A percentile compares a stretch with the other conserved stretches of the same genome.
Evolutionary conservation across 768 basidiomycete genomes (phyloP).

Genomic region (Fibroporia radiculosa): DNA sequence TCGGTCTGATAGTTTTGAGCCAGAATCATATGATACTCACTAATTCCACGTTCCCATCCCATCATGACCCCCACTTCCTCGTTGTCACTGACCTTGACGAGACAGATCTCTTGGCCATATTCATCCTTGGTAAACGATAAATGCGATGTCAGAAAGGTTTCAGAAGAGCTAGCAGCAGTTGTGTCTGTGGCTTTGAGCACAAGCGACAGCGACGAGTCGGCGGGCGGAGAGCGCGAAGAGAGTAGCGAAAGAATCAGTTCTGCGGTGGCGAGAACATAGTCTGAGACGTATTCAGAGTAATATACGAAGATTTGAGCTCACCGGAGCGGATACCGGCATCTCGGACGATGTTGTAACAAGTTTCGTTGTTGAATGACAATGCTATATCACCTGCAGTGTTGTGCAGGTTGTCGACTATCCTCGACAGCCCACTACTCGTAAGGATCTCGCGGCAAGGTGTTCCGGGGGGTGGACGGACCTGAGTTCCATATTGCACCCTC

Average conservation of each 20-base stretch:
- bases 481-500: conserved; percentile 90
- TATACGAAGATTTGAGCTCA: conserved; percentile 27
- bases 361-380: conserved; percentile 71
- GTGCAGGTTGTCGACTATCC: conserved; percentile 63
- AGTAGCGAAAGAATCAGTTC: conserved; percentile 68
- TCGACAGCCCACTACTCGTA: not conserved
- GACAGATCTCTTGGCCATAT: conserved; percentile 76
- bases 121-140: conserved; percentile 64
- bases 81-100: conserved; percentile 48
- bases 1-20: conserved; percentile 9
- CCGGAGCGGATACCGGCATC: conserved; percentile 91
- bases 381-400: conserved; percentile 89
- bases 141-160: conserved; percentile 62
- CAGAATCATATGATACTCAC: conserved; percentile 27
- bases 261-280: conserved; percentile 19
- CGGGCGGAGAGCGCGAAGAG: conserved; percentile 30
- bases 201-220: conserved; percentile 24
- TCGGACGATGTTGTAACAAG: conserved; percentile 72
- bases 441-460: not conserved
- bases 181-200: conserved; percentile 43
- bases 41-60: conserved; percentile 92
- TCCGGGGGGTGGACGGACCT: conserved; percentile 32
- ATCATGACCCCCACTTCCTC: conserved; percentile 98
- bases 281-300: conserved; percentile 2
- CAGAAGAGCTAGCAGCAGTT: conserved; percentile 54